Evolutionary conservation across 2,329 filamentous ascomycete species (phyloP).

Genomic region (Tolypocladium pustulatum): DNA sequence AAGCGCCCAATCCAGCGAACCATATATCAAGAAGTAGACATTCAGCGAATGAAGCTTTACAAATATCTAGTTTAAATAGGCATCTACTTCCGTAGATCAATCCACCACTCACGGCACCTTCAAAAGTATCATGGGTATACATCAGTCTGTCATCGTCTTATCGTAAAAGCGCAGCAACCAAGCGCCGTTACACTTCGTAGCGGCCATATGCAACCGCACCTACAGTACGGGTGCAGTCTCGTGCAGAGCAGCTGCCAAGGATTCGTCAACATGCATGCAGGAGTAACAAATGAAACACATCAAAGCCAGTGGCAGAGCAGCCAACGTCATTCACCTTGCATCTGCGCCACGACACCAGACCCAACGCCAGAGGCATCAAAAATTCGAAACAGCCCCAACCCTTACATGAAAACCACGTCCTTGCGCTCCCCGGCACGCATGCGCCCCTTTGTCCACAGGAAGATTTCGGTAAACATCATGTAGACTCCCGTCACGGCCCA

Average conservation of each 20-base stretch:
- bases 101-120: background rate
- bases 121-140: background rate
- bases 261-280: background rate
- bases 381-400: background rate
- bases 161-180: background rate
- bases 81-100: background rate
- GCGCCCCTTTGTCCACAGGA: conserved; percentile 26
- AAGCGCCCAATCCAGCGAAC: background rate
- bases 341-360: background rate
- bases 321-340: background rate
- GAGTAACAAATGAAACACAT: background rate
- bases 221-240: background rate
- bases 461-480: conserved; percentile 35
- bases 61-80: background rate
- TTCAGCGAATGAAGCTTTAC: background rate
- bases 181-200: background rate
- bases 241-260: background rate
- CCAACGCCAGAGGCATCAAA: background rate
- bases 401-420: background rate
- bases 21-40: background rate
- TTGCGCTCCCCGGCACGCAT: conserved; percentile 17
- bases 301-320: background rate
- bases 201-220: background rate
- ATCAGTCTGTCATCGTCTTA: background rate
- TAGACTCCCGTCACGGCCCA: conserved; percentile 40